Conservation (phyloP, 73 alveolate genomes). For the Tetrahymena malaccensis region DNA sequence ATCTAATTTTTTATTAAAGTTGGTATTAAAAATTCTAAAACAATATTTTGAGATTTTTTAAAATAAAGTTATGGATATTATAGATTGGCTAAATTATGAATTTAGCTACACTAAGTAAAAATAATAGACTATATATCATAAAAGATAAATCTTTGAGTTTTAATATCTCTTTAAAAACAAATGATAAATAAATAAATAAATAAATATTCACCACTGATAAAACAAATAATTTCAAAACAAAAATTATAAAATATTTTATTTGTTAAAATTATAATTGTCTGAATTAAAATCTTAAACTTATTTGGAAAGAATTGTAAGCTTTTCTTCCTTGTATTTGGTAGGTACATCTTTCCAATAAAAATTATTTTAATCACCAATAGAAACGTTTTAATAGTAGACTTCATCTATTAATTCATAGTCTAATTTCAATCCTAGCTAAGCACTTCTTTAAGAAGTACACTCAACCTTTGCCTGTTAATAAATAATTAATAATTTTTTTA, state of each 20-base stretch:
- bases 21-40: too few species aligned
- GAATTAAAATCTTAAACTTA: neutral
- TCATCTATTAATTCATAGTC: neutral
- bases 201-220: neutral
- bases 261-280: neutral
- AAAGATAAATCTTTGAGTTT: too few species aligned
- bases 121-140: too few species aligned
- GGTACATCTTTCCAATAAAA: neutral
- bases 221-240: neutral
- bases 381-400: neutral
- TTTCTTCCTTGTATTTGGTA: neutral
- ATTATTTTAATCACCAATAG: neutral
- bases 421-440: neutral
- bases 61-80: too few species aligned
- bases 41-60: too few species aligned
- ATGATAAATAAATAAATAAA: neutral
- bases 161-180: too few species aligned
- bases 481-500: neutral
- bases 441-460: neutral
- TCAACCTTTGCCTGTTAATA: neutral
- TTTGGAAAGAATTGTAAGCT: neutral
- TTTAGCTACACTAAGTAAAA: too few species aligned
- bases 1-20: too few species aligned
- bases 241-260: neutral
- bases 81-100: too few species aligned